Percentiles rank a stretch among this genome's conserved stretches.
Evolutionary conservation across 1,139 yeast species (phyloP).

Genomic region (Yamadazyma jaroonii): DNA sequence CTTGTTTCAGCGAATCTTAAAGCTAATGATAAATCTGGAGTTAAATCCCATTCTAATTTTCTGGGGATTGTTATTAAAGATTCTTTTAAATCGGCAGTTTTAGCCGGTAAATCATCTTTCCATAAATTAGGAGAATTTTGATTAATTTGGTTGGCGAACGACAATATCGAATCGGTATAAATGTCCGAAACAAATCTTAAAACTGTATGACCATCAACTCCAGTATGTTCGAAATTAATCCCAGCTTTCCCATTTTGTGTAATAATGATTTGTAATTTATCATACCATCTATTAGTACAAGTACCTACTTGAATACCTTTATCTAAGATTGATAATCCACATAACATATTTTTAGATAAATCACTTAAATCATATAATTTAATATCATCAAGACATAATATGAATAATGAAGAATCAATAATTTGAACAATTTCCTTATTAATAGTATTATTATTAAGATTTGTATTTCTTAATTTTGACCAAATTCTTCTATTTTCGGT

Average conservation of each 20-base stretch:
- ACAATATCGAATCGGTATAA: constrained; percentile 83
- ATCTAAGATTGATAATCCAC: constrained; percentile 77
- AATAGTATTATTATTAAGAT: constrained; percentile 39
- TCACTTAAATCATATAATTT: constrained; percentile 65
- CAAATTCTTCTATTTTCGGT: constrained; percentile 85
- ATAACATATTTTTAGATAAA: constrained; percentile 77
- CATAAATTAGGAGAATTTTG: constrained; percentile 79
- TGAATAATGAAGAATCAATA: constrained; percentile 77
- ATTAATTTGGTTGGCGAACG: constrained; percentile 83
- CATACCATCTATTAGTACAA: constrained; percentile 94
- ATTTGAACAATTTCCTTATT: constrained; percentile 72
- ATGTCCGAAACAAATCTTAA: constrained; percentile 84
- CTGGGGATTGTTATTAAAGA: constrained; percentile 68
- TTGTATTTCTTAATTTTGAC: constrained; percentile 67
- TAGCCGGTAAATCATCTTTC: constrained; percentile 28
- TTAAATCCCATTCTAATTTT: constrained; percentile 84
- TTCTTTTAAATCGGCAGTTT: constrained; percentile 13
- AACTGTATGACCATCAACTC: constrained; percentile 95
- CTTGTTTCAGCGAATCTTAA: constrained; percentile 90
- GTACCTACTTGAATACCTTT: constrained; percentile 91
- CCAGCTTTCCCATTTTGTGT: constrained; percentile 95
- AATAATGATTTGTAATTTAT: constrained; percentile 82
- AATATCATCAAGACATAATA: constrained; percentile 79
- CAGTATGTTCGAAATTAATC: constrained; percentile 90
- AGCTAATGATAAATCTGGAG: constrained; percentile 72